Percentiles rank a stretch among this genome's conserved stretches.
Conservation (phyloP, 805 yeast genomes). For the Blastobotrys parvus region DNA sequence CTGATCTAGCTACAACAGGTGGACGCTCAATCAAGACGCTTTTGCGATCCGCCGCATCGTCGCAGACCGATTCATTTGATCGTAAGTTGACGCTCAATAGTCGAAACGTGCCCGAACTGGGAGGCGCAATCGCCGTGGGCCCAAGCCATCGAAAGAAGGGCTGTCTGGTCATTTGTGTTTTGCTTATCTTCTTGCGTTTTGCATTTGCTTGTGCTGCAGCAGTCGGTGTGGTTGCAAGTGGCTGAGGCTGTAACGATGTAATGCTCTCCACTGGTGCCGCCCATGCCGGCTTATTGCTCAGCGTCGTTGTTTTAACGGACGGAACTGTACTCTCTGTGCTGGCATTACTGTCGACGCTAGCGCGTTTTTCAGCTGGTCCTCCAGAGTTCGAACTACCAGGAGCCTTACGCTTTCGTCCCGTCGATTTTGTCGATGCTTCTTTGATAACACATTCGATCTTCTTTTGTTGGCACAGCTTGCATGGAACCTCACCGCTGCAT, state of each 20-base stretch:
- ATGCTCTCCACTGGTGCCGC: not conserved
- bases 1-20: not conserved
- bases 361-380: not conserved
- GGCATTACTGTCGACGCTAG: not conserved
- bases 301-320: too few species aligned
- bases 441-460: slow-evolving; percentile 15
- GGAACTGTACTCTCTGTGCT: not conserved
- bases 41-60: slow-evolving; percentile 3
- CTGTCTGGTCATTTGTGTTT: slow-evolving; percentile 14
- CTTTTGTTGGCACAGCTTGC: slow-evolving; percentile 14
- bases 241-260: not conserved
- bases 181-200: not conserved
- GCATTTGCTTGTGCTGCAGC: not conserved
- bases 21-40: slow-evolving; percentile 12
- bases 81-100: slow-evolving; percentile 22
- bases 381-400: not conserved
- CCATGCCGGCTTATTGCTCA: not conserved
- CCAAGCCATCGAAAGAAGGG: slow-evolving; percentile 26
- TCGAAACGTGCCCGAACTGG: slow-evolving; percentile 19
- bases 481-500: slow-evolving; percentile 21
- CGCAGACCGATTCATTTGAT: slow-evolving; percentile 9
- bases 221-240: not conserved
- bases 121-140: slow-evolving; percentile 25
- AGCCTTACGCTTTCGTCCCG: not conserved
- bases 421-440: slow-evolving; percentile 2